A percentile compares a stretch with the other conserved stretches of the same genome.
Conservation (phyloP, 176 grass and related monocot species). For the Guadua angustifolia region DNA sequence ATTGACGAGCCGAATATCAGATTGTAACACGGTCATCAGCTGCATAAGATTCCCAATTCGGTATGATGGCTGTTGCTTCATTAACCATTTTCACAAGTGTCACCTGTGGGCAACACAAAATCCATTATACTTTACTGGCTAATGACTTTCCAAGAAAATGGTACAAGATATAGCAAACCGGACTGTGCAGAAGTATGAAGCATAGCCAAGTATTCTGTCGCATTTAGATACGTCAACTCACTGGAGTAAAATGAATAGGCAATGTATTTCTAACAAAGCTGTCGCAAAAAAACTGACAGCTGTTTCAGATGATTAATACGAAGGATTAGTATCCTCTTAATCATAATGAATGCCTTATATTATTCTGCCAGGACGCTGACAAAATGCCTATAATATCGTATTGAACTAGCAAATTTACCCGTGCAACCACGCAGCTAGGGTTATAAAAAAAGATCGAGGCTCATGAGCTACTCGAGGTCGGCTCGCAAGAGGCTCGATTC, state of each 20-base stretch:
- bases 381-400: background rate
- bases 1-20: background rate
- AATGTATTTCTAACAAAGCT: background rate
- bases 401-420: no score
- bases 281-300: background rate
- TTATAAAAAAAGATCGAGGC: no score
- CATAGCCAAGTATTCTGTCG: background rate
- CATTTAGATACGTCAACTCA: background rate
- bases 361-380: conserved; percentile 8
- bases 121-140: background rate
- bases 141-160: conserved; percentile 7
- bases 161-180: background rate
- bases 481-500: no score
- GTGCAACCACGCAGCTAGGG: no score
- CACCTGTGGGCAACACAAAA: conserved; percentile 47
- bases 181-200: background rate
- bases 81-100: conserved; percentile 97
- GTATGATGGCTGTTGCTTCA: conserved; percentile 80
- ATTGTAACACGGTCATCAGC: conserved; percentile 11
- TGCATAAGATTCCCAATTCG: conserved; percentile 66
- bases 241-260: background rate
- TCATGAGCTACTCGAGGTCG: no score
- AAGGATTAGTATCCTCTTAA: background rate
- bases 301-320: background rate
- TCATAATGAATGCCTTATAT: background rate